Evolutionary conservation across 768 basidiomycete genomes (phyloP).

Genomic region (Hydnomerulius pinastri): DNA sequence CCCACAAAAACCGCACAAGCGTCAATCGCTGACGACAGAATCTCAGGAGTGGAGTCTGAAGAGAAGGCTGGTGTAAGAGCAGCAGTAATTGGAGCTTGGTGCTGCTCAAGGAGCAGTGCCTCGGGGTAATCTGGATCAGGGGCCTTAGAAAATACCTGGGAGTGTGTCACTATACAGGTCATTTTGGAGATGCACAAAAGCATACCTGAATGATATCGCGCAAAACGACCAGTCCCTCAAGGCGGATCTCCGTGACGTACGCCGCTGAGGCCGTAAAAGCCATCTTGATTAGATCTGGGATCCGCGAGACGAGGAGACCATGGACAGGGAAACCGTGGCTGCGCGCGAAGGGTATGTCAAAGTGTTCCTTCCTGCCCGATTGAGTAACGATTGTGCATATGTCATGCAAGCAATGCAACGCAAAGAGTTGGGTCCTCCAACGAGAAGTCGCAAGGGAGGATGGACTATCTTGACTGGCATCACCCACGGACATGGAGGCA

Average conservation of each 20-base stretch:
- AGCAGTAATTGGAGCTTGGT: conserved; percentile 97
- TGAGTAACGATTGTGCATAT: conserved; percentile 77
- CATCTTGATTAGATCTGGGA: conserved; percentile 95
- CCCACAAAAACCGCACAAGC: conserved; percentile 96
- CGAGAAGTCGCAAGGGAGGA: conserved; percentile 63
- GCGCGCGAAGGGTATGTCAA: conserved; percentile 74
- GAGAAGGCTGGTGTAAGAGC: conserved; percentile 97
- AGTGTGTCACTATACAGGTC: conserved; percentile 6
- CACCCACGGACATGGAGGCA: conserved; percentile 43
- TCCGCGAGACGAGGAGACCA: conserved; percentile 77
- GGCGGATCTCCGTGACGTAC: conserved; percentile 91
- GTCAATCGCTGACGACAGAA: conserved; percentile 87
- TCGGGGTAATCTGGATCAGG: conserved; percentile 95
- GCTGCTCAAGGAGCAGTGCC: conserved; percentile 88
- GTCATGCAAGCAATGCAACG: conserved; percentile 86
- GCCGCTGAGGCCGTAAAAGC: conserved; percentile 97
- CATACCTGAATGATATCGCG: conserved; percentile 89
- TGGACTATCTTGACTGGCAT: conserved; percentile 33
- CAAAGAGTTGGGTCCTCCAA: conserved; percentile 97
- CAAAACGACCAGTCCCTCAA: conserved; percentile 87
- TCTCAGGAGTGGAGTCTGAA: conserved; percentile 93
- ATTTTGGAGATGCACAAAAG: not conserved
- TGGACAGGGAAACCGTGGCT: conserved; percentile 55
- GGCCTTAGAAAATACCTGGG: conserved; percentile 81
- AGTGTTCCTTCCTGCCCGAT: conserved; percentile 79